Evolutionary conservation across 1,284 basidiomycete genomes (phyloP).

Genomic region (Ustilago hordei): DNA sequence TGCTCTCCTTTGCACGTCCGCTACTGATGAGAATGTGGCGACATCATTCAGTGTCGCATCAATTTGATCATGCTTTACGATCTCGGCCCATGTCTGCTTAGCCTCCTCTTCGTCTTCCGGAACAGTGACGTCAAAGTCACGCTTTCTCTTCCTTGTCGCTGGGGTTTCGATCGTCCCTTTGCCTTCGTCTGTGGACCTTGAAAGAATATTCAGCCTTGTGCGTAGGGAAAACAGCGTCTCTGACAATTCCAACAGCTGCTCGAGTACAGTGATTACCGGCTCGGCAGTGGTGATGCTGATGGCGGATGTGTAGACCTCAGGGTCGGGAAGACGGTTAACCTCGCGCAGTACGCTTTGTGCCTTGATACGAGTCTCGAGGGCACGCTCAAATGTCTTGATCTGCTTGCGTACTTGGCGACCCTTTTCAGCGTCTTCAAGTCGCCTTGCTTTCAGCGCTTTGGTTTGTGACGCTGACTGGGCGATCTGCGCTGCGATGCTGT

Average conservation of each 20-base stretch:
- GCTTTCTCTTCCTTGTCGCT: conserved; percentile 38
- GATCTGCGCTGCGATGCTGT: conserved; percentile 51
- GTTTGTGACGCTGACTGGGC: conserved; percentile 45
- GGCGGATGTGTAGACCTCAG: conserved; percentile 12
- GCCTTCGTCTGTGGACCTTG: conserved; percentile 12
- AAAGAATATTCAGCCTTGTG: conserved; percentile 15
- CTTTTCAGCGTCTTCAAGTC: conserved; percentile 59
- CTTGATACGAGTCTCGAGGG: conserved; percentile 61
- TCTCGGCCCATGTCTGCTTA: conserved; percentile 31
- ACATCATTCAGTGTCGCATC: conserved; percentile 37
- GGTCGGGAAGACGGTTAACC: conserved; percentile 42
- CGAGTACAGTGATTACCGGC: conserved; percentile 24
- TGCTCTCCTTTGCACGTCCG: conserved; percentile 28
- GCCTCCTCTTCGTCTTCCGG: conserved; percentile 29
- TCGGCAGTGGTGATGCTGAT: conserved; percentile 15
- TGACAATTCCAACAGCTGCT: conserved; percentile 41
- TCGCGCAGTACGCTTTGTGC: conserved; percentile 53
- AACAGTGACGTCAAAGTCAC: conserved; percentile 35
- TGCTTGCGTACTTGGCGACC: conserved; percentile 60
- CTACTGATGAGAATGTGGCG: conserved; percentile 22
- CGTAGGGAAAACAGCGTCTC: conserved; percentile 44
- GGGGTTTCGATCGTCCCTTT: conserved; percentile 9
- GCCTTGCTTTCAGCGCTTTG: conserved; percentile 48
- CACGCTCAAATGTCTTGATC: conserved; percentile 58
- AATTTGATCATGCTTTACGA: conserved; percentile 37